A percentile compares a stretch with the other conserved stretches of the same genome.
Conservation (phyloP, 106 monocot species). For the Dioscorea dumetorum region DNA sequence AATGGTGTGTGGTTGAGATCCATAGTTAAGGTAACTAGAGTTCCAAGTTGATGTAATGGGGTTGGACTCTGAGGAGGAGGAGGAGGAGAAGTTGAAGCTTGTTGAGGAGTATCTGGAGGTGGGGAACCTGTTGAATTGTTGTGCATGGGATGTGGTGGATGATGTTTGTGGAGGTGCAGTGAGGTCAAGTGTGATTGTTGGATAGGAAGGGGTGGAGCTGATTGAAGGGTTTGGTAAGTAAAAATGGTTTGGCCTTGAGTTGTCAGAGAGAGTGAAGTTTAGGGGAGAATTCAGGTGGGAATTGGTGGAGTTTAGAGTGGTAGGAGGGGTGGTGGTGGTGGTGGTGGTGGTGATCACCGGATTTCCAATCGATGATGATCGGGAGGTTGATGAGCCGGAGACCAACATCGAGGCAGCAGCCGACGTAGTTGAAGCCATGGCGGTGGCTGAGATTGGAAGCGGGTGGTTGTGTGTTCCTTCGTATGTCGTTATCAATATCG, state of each 20-base stretch:
- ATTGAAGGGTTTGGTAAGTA: constrained; percentile 50
- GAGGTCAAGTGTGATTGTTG: constrained; percentile 91
- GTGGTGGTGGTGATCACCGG: background rate
- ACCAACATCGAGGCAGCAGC: constrained; percentile 73
- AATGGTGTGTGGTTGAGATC: constrained; percentile 11
- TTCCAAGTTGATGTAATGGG: constrained; percentile 22
- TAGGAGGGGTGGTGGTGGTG: background rate
- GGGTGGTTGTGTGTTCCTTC: constrained; percentile 75
- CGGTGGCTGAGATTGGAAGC: constrained; percentile 60
- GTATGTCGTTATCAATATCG: constrained; percentile 61
- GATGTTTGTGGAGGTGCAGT: constrained; percentile 31
- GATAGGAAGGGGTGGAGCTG: constrained; percentile 39
- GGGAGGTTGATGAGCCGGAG: constrained; percentile 51
- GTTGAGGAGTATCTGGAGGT: constrained; percentile 23
- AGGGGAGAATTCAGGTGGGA: constrained; percentile 16
- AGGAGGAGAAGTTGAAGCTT: constrained; percentile 38
- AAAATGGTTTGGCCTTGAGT: constrained; percentile 19
- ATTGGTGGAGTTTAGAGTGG: background rate
- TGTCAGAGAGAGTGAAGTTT: constrained; percentile 23
- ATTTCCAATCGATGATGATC: background rate
- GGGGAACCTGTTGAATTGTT: constrained; percentile 9
- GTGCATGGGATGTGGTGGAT: constrained; percentile 6
- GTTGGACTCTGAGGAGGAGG: constrained; percentile 28
- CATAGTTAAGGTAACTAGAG: constrained; percentile 25
- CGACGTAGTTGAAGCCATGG: constrained; percentile 84